Conservation (phyloP, 2,329 filamentous ascomycete genomes). For the Aspergillus sp. region DNA sequence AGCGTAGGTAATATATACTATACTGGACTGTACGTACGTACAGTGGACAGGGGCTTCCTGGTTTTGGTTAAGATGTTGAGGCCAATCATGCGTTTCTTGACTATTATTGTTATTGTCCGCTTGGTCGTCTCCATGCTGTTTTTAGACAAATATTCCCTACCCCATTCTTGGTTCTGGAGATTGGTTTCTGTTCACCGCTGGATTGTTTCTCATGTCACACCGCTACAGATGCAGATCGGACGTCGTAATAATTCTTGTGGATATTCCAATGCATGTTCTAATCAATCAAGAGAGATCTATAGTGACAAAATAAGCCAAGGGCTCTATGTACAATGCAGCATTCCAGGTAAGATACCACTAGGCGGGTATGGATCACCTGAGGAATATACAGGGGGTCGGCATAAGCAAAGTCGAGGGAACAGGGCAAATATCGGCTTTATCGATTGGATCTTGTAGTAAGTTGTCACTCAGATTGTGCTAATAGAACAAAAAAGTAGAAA, state of each 20-base stretch:
- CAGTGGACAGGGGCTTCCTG: background rate
- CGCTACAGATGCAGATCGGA: background rate
- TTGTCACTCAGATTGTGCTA: slow-evolving; percentile 34
- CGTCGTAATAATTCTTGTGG: background rate
- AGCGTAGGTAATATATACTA: too few relatives aligned
- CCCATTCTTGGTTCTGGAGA: too few relatives aligned
- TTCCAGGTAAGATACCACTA: background rate
- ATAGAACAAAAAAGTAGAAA: slow-evolving; percentile 31
- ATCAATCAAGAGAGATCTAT: slow-evolving; percentile 2
- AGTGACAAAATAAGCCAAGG: background rate
- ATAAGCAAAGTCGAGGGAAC: background rate
- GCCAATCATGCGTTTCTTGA: too few relatives aligned
- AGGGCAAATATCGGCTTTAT: slow-evolving; percentile 20
- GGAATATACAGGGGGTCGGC: background rate
- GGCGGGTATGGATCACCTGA: background rate
- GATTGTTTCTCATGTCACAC: slow-evolving; percentile 2
- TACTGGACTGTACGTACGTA: too few relatives aligned
- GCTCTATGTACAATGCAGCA: slow-evolving; percentile 11
- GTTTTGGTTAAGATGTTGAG: background rate
- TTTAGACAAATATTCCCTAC: background rate
- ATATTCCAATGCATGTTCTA: slow-evolving; percentile 1
- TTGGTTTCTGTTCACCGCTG: background rate
- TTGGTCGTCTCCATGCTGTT: background rate
- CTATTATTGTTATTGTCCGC: too few relatives aligned
- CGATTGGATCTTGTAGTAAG: slow-evolving; percentile 33